A percentile compares a stretch with the other conserved stretches of the same genome.
phyloP scores from a whole-genome alignment of 257 asterid species.

The Nyctanthes arbortristis region DNA sequence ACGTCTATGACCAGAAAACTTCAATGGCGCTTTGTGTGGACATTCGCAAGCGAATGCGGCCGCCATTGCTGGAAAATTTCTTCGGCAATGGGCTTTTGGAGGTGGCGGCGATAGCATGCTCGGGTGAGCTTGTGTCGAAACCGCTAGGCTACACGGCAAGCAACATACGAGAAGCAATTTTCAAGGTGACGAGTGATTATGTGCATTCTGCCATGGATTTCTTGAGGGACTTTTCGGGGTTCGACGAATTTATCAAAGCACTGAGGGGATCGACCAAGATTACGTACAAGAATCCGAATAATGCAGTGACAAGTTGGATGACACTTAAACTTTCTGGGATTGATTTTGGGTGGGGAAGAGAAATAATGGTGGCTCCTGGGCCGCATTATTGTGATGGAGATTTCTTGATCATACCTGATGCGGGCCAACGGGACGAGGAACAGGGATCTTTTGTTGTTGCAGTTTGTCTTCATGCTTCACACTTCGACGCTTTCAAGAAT shows the following conservation, averaged over 20 bases:
- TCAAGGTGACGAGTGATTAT: conserved; percentile 42
- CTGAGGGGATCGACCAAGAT: conserved; percentile 25
- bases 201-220: conserved; percentile 45
- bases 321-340: conserved; percentile 39
- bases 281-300: conserved; percentile 57
- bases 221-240: conserved; percentile 40
- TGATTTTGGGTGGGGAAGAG: conserved; percentile 71
- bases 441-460: conserved; percentile 41
- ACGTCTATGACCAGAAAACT: conserved; percentile 39
- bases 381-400: conserved; percentile 55
- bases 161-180: conserved; percentile 39
- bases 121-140: conserved; percentile 38
- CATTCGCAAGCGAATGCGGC: conserved; percentile 44
- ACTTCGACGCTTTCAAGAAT: conserved; percentile 50
- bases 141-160: conserved; percentile 46
- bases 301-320: conserved; percentile 52
- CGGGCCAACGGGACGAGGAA: too few relatives aligned
- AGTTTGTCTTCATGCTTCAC: conserved; percentile 37
- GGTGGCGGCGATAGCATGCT: conserved; percentile 32
- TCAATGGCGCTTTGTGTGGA: conserved; percentile 47
- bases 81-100: conserved; percentile 57
- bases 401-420: conserved; percentile 38
- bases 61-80: conserved; percentile 46
- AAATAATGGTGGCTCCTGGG: conserved; percentile 52
- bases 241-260: conserved; percentile 49